phyloP scores from a whole-genome alignment of 192 early-diverging fungal genomes.

The Linnemannia exigua region DNA sequence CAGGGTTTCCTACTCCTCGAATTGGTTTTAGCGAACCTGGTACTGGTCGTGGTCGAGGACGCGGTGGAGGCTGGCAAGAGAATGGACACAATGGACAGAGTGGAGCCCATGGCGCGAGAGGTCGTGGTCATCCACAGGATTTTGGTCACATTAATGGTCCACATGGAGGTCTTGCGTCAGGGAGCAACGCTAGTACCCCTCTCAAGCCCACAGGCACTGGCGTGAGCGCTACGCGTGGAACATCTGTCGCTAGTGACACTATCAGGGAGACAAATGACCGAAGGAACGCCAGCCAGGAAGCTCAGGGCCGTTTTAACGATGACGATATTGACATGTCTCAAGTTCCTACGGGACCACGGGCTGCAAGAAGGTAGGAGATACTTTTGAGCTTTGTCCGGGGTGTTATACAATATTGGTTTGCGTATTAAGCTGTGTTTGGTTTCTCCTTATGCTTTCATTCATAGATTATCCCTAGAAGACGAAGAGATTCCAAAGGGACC shows the following conservation, averaged over 20 bases:
- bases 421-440: background rate
- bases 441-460: background rate
- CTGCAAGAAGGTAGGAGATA: slow-evolving; percentile 26
- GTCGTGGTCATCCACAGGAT: slow-evolving; percentile 24
- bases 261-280: background rate
- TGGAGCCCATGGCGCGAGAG: slow-evolving; percentile 6
- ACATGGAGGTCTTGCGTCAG: background rate
- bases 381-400: background rate
- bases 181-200: background rate
- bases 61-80: slow-evolving; percentile 37
- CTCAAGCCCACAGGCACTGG: background rate
- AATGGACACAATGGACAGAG: slow-evolving; percentile 9
- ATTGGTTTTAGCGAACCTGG: slow-evolving; percentile 46
- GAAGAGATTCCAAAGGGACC: slow-evolving; percentile 46
- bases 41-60: slow-evolving; percentile 37
- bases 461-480: slow-evolving; percentile 27
- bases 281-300: background rate
- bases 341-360: slow-evolving; percentile 50
- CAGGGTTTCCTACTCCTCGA: slow-evolving; percentile 44
- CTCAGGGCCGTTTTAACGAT: slow-evolving; percentile 27
- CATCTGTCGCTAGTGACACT: background rate
- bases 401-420: background rate
- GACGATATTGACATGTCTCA: slow-evolving; percentile 52
- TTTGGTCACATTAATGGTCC: background rate
- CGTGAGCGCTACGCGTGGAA: background rate